Evolutionary conservation across 2,329 filamentous ascomycete species (phyloP).

Genomic region (Aureobasidium musti): DNA sequence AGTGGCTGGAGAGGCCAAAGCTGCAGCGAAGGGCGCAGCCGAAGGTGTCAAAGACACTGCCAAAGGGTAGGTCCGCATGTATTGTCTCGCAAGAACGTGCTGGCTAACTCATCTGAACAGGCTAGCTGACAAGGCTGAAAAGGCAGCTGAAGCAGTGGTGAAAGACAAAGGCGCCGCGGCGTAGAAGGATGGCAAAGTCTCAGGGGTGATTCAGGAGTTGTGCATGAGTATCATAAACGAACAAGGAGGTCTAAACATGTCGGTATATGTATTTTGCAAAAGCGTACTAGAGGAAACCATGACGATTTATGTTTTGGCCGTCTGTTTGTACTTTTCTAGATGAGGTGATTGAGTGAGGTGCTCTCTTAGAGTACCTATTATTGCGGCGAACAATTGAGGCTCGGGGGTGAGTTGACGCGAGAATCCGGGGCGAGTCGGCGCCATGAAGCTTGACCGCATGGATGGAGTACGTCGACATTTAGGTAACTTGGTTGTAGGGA

Average conservation of each 20-base stretch:
- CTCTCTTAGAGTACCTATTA: background rate
- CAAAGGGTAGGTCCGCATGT: conserved; percentile 32
- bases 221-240: conserved; percentile 10
- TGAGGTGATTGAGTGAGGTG: background rate
- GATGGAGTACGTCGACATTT: conserved; percentile 6
- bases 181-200: background rate
- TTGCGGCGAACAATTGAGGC: background rate
- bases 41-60: conserved; percentile 32
- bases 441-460: conserved; percentile 22
- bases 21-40: conserved; percentile 32
- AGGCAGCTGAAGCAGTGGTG: conserved; percentile 26
- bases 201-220: conserved; percentile 1
- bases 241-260: conserved; percentile 13
- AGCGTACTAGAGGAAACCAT: background rate
- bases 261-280: conserved; percentile 25
- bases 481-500: background rate
- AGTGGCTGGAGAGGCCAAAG: conserved; percentile 51
- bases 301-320: background rate
- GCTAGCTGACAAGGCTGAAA: conserved; percentile 26
- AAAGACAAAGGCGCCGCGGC: background rate
- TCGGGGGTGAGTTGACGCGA: background rate
- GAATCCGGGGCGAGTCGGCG: conserved; percentile 10
- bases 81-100: no score
- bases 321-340: background rate
- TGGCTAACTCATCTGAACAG: conserved; percentile 14